Base-by-base conservation (phyloP, 192 early-diverging fungal genomes). In the Coemansia sp. region DNA sequence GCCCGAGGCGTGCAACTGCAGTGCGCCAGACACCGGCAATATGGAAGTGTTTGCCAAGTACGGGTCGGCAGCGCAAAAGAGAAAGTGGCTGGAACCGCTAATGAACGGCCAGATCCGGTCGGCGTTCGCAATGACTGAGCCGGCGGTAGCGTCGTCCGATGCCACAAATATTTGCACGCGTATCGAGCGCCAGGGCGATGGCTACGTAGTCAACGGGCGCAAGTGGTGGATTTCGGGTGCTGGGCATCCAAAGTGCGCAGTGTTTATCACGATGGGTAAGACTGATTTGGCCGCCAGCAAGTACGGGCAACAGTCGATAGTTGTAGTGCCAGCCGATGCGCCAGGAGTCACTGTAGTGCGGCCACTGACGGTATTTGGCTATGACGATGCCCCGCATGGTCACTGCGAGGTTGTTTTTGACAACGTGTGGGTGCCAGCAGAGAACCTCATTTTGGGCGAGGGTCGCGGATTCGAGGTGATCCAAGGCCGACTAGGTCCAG, bases 141-240 rank as follows among this genome's bases (percentile, higher is more conserved):
- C 93, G n/a, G 78, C 64, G 7, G 95, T 99, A 36, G 95, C 97
- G 0, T 95, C 94, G 32, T 97, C 96, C 38, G 97, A 99, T 76
- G 97, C 97, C 0, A 97, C 95, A 71, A 99, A 99, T 85, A 99
- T 99, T 64, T 87, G 91, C 77, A 92, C 93, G 36, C 74, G 73
- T 36, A 98, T 99, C 64, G 70, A 80, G 64, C 86, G 87, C 21
- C 85, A 85, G 17, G 88, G 88, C 25, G 78, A 86, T 60, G 82
- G 88, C 23, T 92, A 89, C 59, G 77, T 89, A 3, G 85, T 94
- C 63, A 94, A 90, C 64, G 92, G 92, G 11, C 88, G 87, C 72
- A 99, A 99, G 85, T 98, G 96, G 97, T 99, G 95, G 94, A 97
- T 97, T 67, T 93, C 93, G n/a, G 96, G 96, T 27, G 93, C 94